Base-by-base conservation (phyloP, 202 grass and related monocot genomes). In the Dendrocalamus latiflorus region DNA sequence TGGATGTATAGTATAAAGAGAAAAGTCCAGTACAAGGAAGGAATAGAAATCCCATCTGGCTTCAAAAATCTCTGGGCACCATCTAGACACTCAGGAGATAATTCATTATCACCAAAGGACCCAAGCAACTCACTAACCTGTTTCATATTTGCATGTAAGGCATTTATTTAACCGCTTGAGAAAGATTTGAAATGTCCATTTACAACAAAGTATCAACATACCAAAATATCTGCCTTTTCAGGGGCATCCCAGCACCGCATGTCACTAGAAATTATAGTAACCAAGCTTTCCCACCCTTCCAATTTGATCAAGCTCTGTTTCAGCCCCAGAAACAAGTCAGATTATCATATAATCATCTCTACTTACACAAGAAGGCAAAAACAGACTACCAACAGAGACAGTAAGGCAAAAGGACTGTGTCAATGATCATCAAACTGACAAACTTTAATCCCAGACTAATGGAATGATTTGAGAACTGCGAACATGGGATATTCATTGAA, bases 191-290 rank as follows among this genome's bases (percentile, higher is more conserved):
- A 76, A 82, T 56, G 3, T 50, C 68, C 24, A 63, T 42, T 68
- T 68, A 16, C 7, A 54, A 56, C 47, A 72, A 54, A 80, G 12
- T 42, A 72, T 62, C 6, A 80, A 64, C 44, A 18, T 89, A 98
- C 97, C 91, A 99, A 83, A 64, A 99, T 96, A 88, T 99, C 97
- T 65, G 97, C 97, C 50, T 94, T 96, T 84, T 99, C 97, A 84
- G 97, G 97, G 75, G 97, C 97, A 89, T 99, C 81, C 97, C 97
- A 99, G 76, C 88, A 92, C 57, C 93, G 84, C 97, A 99, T 99
- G 78, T 99, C 97, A 80, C 97, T 92, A 50, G 97, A 99, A 83
- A 99, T 88, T 81, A 96, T 87, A 68, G 93, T 92, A 81, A 96
- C 91, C 37, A 91, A 33, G 68, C 64, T 89, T 90, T 99, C 97